Evolutionary conservation across 257 asterid species (phyloP).

Genomic region (Misopates orontium): DNA sequence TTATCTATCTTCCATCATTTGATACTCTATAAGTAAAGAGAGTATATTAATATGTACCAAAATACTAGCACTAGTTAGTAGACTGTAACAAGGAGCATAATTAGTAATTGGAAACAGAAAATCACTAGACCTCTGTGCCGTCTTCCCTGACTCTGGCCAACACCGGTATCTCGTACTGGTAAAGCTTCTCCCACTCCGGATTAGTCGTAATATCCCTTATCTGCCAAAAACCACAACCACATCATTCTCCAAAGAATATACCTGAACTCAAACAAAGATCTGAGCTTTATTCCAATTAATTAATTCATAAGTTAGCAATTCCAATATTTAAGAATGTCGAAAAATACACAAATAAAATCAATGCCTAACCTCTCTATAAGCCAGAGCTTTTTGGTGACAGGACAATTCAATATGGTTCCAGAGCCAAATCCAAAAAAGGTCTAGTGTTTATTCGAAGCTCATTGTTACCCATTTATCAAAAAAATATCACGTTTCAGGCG

Average conservation of each 20-base stretch:
- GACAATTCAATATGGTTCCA: too few species aligned
- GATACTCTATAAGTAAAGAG: too few species aligned
- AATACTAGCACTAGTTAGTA: neutral
- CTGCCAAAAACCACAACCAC: slow-evolving; percentile 34
- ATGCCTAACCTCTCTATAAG: too few species aligned
- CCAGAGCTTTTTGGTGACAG: too few species aligned
- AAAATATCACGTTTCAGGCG: too few species aligned
- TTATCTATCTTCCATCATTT: neutral
- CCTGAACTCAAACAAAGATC: slow-evolving; percentile 2
- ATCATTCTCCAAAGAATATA: neutral
- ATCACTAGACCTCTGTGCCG: slow-evolving; percentile 68
- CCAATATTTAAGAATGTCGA: too few species aligned
- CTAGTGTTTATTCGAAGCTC: too few species aligned
- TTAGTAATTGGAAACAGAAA: neutral
- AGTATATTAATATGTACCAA: neutral
- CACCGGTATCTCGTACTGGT: slow-evolving; percentile 95
- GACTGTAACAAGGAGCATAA: slow-evolving; percentile 2
- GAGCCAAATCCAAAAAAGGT: too few species aligned
- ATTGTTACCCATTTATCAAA: too few species aligned
- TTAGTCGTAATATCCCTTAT: slow-evolving; percentile 78
- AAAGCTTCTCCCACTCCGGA: slow-evolving; percentile 88
- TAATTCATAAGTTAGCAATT: too few species aligned
- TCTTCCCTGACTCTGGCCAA: slow-evolving; percentile 70
- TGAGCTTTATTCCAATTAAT: slow-evolving; percentile 15
- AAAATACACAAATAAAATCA: too few species aligned